These are phyloP conservation scores for Fusarium buxicola DNA, from an alignment of 2,329 filamentous ascomycete species.

Conservation along the genomic window DNA sequence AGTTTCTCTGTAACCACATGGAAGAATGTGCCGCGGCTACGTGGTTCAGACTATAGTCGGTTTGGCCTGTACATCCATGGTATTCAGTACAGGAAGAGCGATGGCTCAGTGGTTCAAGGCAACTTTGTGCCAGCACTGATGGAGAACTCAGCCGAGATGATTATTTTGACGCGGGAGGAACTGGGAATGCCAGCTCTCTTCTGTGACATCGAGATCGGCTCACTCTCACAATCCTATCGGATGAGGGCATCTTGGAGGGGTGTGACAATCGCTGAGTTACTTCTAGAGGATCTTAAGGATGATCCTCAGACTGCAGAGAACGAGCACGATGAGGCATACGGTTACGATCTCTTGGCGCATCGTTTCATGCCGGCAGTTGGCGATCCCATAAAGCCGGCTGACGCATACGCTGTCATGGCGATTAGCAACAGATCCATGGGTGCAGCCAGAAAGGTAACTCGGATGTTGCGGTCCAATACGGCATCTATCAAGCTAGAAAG, in stretches of 20 bases:
- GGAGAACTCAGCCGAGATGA: conserved; percentile 69
- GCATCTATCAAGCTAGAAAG: conserved; percentile 4
- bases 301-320: conserved; percentile 43
- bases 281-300: neutral
- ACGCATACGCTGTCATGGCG: conserved; percentile 11
- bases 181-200: conserved; percentile 71
- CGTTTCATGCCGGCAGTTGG: conserved; percentile 21
- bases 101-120: conserved; percentile 60
- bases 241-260: neutral
- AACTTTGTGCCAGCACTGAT: conserved; percentile 69
- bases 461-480: neutral
- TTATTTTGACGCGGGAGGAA: conserved; percentile 69
- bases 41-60: conserved; percentile 67
- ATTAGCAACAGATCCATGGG: conserved; percentile 3
- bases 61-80: conserved; percentile 72
- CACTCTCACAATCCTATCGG: too few species aligned
- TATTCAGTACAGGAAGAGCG: conserved; percentile 65
- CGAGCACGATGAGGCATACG: neutral
- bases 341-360: conserved; percentile 1
- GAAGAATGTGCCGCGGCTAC: conserved; percentile 69
- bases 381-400: conserved; percentile 9
- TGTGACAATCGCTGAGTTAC: conserved; percentile 19
- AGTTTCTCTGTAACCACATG: conserved; percentile 58
- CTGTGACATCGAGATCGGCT: conserved; percentile 59
- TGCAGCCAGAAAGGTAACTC: conserved; percentile 15